Percentiles rank a stretch among this genome's conserved stretches.
Conservation (phyloP, 1,284 basidiomycete species). For the Pascua guehoae region DNA sequence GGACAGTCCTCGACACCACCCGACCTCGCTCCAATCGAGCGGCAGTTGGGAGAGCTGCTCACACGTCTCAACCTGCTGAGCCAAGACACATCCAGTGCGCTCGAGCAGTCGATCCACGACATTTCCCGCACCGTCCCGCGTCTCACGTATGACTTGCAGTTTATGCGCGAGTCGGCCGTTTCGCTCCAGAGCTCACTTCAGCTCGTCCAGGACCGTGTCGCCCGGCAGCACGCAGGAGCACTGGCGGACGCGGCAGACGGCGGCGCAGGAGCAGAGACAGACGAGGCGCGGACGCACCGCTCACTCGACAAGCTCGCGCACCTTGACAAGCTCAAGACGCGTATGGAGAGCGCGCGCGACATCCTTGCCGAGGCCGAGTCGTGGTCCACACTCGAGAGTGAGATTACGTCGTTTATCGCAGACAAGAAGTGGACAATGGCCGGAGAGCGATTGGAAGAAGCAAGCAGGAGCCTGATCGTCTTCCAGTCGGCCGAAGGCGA, state of each 20-base stretch:
- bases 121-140: constrained; percentile 82
- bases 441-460: constrained; percentile 80
- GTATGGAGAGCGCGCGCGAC: constrained; percentile 80
- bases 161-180: constrained; percentile 84
- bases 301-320: constrained; percentile 66
- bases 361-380: constrained; percentile 86
- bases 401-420: constrained; percentile 75
- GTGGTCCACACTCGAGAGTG: constrained; percentile 88
- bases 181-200: constrained; percentile 64
- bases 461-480: constrained; percentile 76
- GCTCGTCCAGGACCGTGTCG: constrained; percentile 55
- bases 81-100: constrained; percentile 75
- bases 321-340: constrained; percentile 73
- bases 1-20: constrained; percentile 20
- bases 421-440: constrained; percentile 69
- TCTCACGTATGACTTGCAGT: constrained; percentile 86
- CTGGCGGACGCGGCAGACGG: neutral
- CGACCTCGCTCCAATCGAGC: constrained; percentile 67
- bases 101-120: constrained; percentile 84
- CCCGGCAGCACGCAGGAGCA: constrained; percentile 30
- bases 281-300: constrained; percentile 30
- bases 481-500: constrained; percentile 80
- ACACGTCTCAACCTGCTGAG: constrained; percentile 73
- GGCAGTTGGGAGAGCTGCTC: constrained; percentile 67
- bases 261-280: constrained; percentile 12